A percentile compares a stretch with the other conserved stretches of the same genome.
phyloP scores from a whole-genome alignment of 345 rosid genomes.

The Eutrema heterophyllum region DNA sequence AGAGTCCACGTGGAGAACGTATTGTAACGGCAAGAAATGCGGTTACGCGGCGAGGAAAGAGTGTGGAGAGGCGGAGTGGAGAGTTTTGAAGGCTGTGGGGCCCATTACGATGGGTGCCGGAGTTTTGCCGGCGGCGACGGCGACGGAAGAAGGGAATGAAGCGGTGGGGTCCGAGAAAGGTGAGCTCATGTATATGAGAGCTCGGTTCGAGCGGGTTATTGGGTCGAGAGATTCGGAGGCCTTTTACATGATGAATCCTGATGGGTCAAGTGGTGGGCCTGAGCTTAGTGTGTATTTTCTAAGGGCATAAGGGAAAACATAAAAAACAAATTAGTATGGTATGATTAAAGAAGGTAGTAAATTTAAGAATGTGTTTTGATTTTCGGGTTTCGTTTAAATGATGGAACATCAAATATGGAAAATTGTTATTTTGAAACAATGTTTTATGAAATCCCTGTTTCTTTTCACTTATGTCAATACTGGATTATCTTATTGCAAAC shows the following conservation, averaged over 20 bases:
- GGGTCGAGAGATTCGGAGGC: constrained; percentile 94
- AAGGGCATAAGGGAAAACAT: constrained; percentile 22
- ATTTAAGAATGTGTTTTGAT: neutral
- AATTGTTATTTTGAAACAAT: neutral
- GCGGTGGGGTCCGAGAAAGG: constrained; percentile 51
- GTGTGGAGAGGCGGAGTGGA: constrained; percentile 62
- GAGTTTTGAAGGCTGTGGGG: constrained; percentile 66
- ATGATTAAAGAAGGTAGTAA: constrained; percentile 13
- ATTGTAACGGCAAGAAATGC: constrained; percentile 84
- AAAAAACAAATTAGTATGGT: neutral
- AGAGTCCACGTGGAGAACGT: constrained; percentile 73
- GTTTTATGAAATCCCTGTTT: neutral
- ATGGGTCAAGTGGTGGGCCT: constrained; percentile 55
- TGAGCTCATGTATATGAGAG: constrained; percentile 96
- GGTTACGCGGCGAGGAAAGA: constrained; percentile 72
- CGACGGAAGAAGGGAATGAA: constrained; percentile 19
- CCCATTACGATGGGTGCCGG: constrained; percentile 96
- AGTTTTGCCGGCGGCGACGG: constrained; percentile 59
- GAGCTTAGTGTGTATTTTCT: constrained; percentile 84
- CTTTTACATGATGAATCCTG: constrained; percentile 91
- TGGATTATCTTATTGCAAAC: neutral
- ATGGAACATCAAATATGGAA: neutral
- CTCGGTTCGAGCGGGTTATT: constrained; percentile 83
- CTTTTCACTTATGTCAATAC: neutral
- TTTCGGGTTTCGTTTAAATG: neutral